Conservation (phyloP, 805 yeast genomes). For the Zygotorulaspora sp. region DNA sequence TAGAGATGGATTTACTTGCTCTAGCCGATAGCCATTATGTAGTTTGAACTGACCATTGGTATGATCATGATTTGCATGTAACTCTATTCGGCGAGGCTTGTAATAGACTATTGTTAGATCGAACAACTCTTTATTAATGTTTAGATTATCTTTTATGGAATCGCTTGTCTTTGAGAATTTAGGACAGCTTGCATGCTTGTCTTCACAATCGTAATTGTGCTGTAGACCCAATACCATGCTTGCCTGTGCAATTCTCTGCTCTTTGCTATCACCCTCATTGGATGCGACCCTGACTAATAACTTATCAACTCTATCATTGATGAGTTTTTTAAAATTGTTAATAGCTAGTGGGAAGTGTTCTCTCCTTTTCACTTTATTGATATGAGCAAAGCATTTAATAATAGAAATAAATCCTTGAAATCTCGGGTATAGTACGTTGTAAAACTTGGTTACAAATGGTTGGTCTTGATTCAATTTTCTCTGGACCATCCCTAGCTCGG, state of each 20-base stretch:
- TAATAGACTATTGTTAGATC: constrained; percentile 40
- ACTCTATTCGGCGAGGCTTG: constrained; percentile 25
- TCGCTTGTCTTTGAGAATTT: constrained; percentile 1
- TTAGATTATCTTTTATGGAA: constrained; percentile 1
- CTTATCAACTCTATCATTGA: constrained; percentile 27
- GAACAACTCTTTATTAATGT: constrained; percentile 22
- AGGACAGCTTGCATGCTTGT: not conserved
- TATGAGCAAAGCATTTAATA: constrained; percentile 35
- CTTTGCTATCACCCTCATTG: constrained; percentile 1
- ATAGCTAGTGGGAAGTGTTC: constrained; percentile 31
- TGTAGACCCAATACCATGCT: constrained; percentile 13
- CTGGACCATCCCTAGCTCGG: constrained; percentile 46
- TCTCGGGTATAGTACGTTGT: constrained; percentile 72
- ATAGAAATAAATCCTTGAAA: constrained; percentile 54
- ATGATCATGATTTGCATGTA: constrained; percentile 29
- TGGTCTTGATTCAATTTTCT: constrained; percentile 49
- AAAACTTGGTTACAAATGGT: constrained; percentile 52
- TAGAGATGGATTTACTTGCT: constrained; percentile 33
- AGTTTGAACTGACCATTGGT: constrained; percentile 17
- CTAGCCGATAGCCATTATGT: constrained; percentile 27
- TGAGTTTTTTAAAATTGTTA: constrained; percentile 54
- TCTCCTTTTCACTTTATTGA: constrained; percentile 31
- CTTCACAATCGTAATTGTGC: constrained; percentile 5
- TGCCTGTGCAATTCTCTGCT: constrained; percentile 12
- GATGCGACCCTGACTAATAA: constrained; percentile 8